Base-by-base conservation (phyloP, 2,329 filamentous ascomycete species). In the Fusarium pseudograminearum region DNA sequence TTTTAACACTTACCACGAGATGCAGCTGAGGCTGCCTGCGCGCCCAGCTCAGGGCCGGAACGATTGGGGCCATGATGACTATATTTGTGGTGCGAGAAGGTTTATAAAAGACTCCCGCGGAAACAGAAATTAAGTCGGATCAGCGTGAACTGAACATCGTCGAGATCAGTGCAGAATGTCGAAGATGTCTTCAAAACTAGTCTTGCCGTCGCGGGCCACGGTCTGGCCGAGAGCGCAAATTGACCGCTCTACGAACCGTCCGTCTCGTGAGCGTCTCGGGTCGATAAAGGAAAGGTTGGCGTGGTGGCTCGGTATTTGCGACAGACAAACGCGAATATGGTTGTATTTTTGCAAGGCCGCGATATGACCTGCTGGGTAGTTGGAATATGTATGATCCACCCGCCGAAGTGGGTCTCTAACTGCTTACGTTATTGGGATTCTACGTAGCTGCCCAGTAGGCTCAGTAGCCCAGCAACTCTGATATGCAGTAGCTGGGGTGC, bases 21-120 rank as follows among this genome's bases (percentile, higher is more conserved):
- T 84, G 80, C 61, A 87, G 76, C 65, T 86, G 83, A 58, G 83
- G 81, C 67, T 80, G 77, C 69, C 79, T 83, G 77, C 73, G 82
- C 77, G 73, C 79, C 74, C 76, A 81, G 76, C 74, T 76, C 72
- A 57, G 71, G 64, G 69, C 63, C 18, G 34, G 36, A 47, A 54
- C 42, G 28, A 75, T 73, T 22, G 74, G 72, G 12, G 70, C 74
- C 74, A 76, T 76, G 20, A 9, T 53, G 20, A 24, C 63, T 20
- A 34, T 48, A 28, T 16, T 40, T 9, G 7, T 28, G 8, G 34
- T 16, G 18, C 18, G 20, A 52, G 15, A 48, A 57, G 33, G 40
- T 61, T 52, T 59, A 61, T 59, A 55, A 48, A 57, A 60, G 53
- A 51, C 24, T 52, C n/a, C 48, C n/a, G 10, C 48, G 15, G 48